These are phyloP conservation scores for Mallotus repandus DNA, from an alignment of 441 rosid genomes.

Conservation along the genomic window DNA sequence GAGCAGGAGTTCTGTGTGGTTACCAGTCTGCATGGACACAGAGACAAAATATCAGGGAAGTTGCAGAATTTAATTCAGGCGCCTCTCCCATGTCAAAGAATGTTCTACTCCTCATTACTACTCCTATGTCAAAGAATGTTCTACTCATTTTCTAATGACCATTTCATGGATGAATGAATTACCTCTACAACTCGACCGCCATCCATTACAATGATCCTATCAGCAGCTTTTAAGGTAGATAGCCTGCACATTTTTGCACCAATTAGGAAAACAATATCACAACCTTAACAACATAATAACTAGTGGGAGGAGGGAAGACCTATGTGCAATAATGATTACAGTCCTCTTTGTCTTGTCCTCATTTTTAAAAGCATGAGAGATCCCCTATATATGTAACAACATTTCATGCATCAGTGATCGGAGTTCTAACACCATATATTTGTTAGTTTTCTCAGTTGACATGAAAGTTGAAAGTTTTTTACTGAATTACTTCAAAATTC, in stretches of 20 bases:
- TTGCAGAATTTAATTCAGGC: background rate
- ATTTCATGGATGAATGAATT: background rate
- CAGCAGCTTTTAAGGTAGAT: constrained; percentile 89
- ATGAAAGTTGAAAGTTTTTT: background rate
- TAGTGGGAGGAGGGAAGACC: constrained; percentile 12
- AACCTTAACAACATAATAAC: background rate
- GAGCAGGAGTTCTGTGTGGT: constrained; percentile 62
- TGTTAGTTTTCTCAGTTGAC: background rate
- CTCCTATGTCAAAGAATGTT: background rate
- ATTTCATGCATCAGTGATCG: constrained; percentile 1
- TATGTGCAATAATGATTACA: constrained; percentile 81
- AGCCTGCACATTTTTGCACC: constrained; percentile 48
- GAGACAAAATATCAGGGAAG: background rate
- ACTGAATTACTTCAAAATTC: background rate
- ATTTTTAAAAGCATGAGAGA: constrained; percentile 63
- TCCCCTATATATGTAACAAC: constrained; percentile 43
- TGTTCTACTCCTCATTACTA: background rate
- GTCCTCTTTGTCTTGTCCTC: constrained; percentile 58
- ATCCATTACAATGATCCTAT: constrained; percentile 86
- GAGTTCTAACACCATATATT: background rate
- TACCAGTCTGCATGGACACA: constrained; percentile 57
- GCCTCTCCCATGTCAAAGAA: background rate
- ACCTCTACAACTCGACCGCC: constrained; percentile 79
- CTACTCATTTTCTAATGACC: background rate
- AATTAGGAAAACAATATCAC: constrained; percentile 14